Evolutionary conservation across 169 alveolate species (phyloP).

Genomic region (Cryptosporidium ubiquitum): DNA sequence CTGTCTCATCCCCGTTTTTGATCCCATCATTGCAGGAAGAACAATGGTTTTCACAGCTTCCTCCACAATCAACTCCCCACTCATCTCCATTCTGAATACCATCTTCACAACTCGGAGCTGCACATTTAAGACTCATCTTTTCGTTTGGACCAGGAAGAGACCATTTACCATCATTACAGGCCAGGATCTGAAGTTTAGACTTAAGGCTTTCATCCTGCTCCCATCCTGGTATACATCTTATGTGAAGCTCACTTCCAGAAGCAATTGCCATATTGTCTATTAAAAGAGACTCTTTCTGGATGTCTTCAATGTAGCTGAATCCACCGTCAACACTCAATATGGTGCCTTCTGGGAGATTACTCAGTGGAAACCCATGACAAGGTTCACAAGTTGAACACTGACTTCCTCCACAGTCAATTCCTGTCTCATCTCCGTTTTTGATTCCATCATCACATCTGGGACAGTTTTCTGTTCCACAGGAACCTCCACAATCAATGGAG

Average conservation of each 20-base stretch:
- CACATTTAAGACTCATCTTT: conserved; percentile 16
- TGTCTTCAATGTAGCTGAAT: conserved; percentile 42
- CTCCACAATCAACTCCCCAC: conserved; percentile 82
- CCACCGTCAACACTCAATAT: conserved; percentile 69
- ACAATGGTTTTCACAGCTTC: conserved; percentile 76
- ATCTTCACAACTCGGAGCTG: conserved; percentile 69
- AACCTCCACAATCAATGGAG: conserved; percentile 70
- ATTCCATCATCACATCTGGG: conserved; percentile 53
- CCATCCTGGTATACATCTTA: conserved; percentile 74
- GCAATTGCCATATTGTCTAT: conserved; percentile 56
- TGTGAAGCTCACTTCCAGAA: conserved; percentile 63
- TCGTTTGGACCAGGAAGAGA: conserved; percentile 13
- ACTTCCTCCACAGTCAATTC: conserved; percentile 73
- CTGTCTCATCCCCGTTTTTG: conserved; percentile 78
- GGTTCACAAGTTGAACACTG: conserved; percentile 66
- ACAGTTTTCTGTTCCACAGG: conserved; percentile 48
- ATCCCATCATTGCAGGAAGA: conserved; percentile 78
- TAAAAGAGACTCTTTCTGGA: conserved; percentile 46
- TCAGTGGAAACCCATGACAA: conserved; percentile 60
- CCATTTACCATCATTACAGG: conserved; percentile 69
- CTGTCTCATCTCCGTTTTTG: conserved; percentile 71
- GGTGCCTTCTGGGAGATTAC: conserved; percentile 26
- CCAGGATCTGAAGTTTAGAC: conserved; percentile 20
- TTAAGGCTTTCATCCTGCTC: not conserved
- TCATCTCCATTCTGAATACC: conserved; percentile 78